These are phyloP conservation scores for Oidiodendron maius DNA, from an alignment of 495 filamentous ascomycete genomes.

Conservation along the genomic window DNA sequence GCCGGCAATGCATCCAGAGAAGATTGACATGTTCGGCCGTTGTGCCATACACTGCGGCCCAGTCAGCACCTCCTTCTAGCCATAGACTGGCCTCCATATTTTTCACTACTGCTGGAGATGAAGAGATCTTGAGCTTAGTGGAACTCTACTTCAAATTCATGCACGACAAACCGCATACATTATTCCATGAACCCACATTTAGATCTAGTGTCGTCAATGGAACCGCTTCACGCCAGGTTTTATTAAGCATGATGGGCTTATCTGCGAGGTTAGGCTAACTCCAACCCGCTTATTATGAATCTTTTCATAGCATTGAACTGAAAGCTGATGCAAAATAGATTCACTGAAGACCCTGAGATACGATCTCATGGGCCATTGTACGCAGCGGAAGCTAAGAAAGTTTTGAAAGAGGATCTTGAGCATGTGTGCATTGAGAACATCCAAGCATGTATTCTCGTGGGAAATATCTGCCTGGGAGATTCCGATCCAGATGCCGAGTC, in stretches of 20 bases:
- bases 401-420: conserved; percentile 7
- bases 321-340: not conserved
- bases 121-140: no score
- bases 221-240: conserved; percentile 3
- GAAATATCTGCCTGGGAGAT: conserved; percentile 8
- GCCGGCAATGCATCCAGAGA: no score
- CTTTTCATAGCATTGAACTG: not conserved
- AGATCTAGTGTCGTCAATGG: conserved; percentile 1
- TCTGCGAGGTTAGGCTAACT: conserved; percentile 17
- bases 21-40: no score
- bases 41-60: no score
- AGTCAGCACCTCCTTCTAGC: no score
- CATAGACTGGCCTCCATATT: no score
- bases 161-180: conserved; percentile 27
- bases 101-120: no score
- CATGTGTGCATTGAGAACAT: conserved; percentile 15
- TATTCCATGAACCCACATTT: conserved; percentile 22
- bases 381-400: not conserved
- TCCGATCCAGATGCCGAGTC: conserved; percentile 6
- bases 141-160: conserved; percentile 26
- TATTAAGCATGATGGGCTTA: conserved; percentile 18
- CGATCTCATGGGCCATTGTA: not conserved
- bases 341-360: not conserved
- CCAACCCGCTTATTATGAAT: not conserved
- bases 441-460: conserved; percentile 14